Evolutionary conservation across 257 asterid genomes (phyloP).

Genomic region (Capsicum chinense): DNA sequence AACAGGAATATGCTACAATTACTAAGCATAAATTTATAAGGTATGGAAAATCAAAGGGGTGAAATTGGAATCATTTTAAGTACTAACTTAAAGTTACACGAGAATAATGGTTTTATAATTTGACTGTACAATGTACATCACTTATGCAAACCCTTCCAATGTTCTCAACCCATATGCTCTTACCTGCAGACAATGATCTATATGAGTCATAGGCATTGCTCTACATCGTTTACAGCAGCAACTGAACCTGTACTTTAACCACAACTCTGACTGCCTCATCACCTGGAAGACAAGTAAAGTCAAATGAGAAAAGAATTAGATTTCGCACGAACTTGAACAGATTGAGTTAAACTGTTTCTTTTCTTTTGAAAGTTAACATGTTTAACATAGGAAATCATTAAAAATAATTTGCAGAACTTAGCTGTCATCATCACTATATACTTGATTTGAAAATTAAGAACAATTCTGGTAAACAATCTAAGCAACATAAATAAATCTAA

Average conservation of each 20-base stretch:
- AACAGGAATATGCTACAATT: background rate
- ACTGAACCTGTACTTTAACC: slow-evolving; percentile 60
- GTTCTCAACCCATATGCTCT: slow-evolving; percentile 34
- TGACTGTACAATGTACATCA: background rate
- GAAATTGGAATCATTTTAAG: background rate
- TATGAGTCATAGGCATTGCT: slow-evolving; percentile 52
- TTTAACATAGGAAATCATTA: background rate
- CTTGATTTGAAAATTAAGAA: background rate
- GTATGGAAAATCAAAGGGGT: background rate
- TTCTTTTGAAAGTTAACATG: background rate
- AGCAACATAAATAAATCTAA: background rate
- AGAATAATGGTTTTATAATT: background rate
- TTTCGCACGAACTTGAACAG: background rate
- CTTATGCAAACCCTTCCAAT: background rate
- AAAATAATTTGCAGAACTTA: background rate
- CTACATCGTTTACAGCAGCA: slow-evolving; percentile 70
- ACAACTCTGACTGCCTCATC: slow-evolving; percentile 61
- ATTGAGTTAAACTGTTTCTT: background rate
- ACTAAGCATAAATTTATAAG: background rate
- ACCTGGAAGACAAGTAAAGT: slow-evolving; percentile 47
- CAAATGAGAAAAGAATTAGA: background rate
- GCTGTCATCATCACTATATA: background rate
- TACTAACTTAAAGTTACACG: background rate
- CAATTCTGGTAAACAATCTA: background rate
- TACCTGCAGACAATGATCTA: slow-evolving; percentile 67